phyloP scores from a whole-genome alignment of 1,139 yeast genomes.

The Scheffersomyces lignicola region DNA sequence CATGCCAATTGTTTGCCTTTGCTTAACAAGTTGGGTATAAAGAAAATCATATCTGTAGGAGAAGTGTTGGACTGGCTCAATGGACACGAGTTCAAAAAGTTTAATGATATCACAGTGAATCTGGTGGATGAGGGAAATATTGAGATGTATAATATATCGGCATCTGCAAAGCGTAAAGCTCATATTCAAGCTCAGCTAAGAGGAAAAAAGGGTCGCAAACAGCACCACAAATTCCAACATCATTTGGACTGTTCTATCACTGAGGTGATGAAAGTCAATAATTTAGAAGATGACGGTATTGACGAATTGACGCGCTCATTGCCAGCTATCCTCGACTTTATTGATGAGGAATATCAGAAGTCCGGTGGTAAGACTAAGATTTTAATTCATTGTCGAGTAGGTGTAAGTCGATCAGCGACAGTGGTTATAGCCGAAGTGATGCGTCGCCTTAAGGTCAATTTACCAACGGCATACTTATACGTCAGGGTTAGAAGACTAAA shows the following conservation, averaged over 20 bases:
- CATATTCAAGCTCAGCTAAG: slow-evolving; percentile 4
- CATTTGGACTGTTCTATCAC: slow-evolving; percentile 18
- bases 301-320: slow-evolving; percentile 39
- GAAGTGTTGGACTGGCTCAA: slow-evolving; percentile 69
- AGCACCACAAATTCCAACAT: slow-evolving; percentile 4
- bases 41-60: slow-evolving; percentile 82
- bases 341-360: slow-evolving; percentile 30
- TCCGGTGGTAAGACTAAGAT: slow-evolving; percentile 35
- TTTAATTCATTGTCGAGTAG: slow-evolving; percentile 51
- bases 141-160: slow-evolving; percentile 30
- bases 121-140: slow-evolving; percentile 31
- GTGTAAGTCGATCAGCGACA: slow-evolving; percentile 51
- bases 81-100: slow-evolving; percentile 28
- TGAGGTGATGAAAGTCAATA: slow-evolving; percentile 45
- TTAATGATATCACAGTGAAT: slow-evolving; percentile 25
- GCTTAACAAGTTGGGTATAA: slow-evolving; percentile 65
- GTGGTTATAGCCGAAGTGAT: slow-evolving; percentile 52
- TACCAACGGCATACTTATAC: slow-evolving; percentile 46
- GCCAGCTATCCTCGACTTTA: slow-evolving; percentile 36
- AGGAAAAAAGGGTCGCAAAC: slow-evolving; percentile 4
- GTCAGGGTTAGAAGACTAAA: slow-evolving; percentile 48
- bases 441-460: slow-evolving; percentile 35
- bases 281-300: slow-evolving; percentile 50
- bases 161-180: slow-evolving; percentile 10
- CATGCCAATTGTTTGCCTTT: slow-evolving; percentile 79